Conservation (phyloP, 1,139 yeast genomes). For the Pneumocystis jirovecii region DNA sequence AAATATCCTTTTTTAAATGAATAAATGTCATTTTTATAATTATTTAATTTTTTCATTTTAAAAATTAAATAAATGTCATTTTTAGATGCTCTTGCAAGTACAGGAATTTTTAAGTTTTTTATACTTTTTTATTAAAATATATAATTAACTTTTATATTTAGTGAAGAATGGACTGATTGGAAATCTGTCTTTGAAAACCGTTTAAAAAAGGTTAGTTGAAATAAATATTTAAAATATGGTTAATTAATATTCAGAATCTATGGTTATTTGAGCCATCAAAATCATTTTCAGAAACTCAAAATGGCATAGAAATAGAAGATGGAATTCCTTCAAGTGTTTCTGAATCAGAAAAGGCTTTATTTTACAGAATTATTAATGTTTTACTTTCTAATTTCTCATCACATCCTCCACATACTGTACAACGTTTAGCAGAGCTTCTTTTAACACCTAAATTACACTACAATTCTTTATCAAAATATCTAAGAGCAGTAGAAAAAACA, state of each 20-base stretch:
- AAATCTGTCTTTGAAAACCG: neutral
- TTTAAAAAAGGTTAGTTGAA: neutral
- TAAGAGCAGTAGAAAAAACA: slow-evolving; percentile 26
- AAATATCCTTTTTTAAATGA: neutral
- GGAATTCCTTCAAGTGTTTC: neutral
- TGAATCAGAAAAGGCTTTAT: neutral
- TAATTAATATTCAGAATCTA: neutral
- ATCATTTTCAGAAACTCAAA: neutral
- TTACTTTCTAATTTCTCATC: neutral
- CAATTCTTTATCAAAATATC: slow-evolving; percentile 24
- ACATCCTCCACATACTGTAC: slow-evolving; percentile 42
- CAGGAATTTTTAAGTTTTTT: neutral
- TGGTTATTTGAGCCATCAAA: neutral
- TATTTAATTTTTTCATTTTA: neutral
- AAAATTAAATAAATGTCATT: neutral
- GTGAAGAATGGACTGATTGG: neutral
- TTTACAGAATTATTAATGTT: neutral
- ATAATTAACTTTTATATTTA: neutral
- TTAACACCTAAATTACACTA: slow-evolving; percentile 30
- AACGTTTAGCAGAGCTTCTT: slow-evolving; percentile 40
- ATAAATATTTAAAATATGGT: neutral
- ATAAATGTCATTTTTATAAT: neutral
- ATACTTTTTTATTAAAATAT: neutral
- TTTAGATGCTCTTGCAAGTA: neutral
- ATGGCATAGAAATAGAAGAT: neutral